Conservation (phyloP, 495 filamentous ascomycete species). For the Penicillium nucicola region DNA sequence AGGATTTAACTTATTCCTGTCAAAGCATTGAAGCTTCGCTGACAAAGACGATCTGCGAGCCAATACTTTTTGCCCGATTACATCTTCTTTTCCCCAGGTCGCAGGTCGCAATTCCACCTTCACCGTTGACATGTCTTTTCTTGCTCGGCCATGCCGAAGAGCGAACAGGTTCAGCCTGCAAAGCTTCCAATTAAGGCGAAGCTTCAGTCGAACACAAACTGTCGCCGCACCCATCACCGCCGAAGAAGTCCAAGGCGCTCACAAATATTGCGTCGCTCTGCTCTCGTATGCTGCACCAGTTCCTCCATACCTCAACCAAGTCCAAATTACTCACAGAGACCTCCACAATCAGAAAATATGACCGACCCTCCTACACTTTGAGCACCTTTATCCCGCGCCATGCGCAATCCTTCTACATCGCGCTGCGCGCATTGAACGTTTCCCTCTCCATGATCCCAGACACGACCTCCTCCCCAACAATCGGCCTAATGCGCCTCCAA, state of each 20-base stretch:
- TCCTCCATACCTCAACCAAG: neutral
- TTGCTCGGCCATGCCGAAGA: slow-evolving; percentile 19
- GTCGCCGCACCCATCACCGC: slow-evolving; percentile 16
- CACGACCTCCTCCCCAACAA: slow-evolving; percentile 72
- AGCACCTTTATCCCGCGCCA: slow-evolving; percentile 73
- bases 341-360: slow-evolving; percentile 59
- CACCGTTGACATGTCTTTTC: slow-evolving; percentile 22
- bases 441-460: slow-evolving; percentile 86
- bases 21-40: neutral
- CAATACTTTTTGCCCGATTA: slow-evolving; percentile 33
- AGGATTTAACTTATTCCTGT: too few relatives aligned
- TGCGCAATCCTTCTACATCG: slow-evolving; percentile 77
- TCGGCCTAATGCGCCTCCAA: slow-evolving; percentile 84
- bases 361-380: slow-evolving; percentile 84
- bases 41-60: slow-evolving; percentile 10
- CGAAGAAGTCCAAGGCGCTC: slow-evolving; percentile 53
- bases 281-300: slow-evolving; percentile 43
- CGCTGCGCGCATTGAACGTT: slow-evolving; percentile 88
- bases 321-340: slow-evolving; percentile 5
- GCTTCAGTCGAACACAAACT: slow-evolving; percentile 21
- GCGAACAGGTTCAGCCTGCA: slow-evolving; percentile 9
- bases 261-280: slow-evolving; percentile 54
- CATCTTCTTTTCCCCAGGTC: slow-evolving; percentile 3
- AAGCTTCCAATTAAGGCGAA: slow-evolving; percentile 8
- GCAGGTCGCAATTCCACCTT: slow-evolving; percentile 7